Conservation (phyloP, 1,284 basidiomycete genomes). For the Trametes polyzona region DNA sequence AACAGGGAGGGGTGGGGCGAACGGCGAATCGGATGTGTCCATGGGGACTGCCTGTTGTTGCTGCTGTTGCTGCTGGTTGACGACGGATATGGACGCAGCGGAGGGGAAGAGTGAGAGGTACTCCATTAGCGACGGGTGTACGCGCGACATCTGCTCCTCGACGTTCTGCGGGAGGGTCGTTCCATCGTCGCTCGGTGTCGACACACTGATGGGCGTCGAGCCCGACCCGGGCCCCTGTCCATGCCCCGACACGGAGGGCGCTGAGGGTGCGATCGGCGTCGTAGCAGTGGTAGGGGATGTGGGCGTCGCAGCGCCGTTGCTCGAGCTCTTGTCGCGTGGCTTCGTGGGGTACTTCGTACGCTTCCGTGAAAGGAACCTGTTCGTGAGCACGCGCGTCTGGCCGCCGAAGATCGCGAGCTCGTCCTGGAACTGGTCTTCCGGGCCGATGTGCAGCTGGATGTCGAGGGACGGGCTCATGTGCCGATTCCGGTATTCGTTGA, state of each 20-base stretch:
- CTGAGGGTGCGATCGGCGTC: background rate
- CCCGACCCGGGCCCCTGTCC: no score
- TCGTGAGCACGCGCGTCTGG: slow-evolving; percentile 45
- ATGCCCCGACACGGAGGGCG: slow-evolving; percentile 24
- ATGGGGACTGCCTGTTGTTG: background rate
- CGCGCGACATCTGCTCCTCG: slow-evolving; percentile 45
- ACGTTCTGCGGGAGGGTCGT: slow-evolving; percentile 28
- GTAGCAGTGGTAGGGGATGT: background rate
- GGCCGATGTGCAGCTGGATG: slow-evolving; percentile 33
- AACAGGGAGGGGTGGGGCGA: background rate
- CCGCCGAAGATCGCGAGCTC: slow-evolving; percentile 70
- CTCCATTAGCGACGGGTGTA: slow-evolving; percentile 60
- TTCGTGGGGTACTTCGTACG: slow-evolving; percentile 15
- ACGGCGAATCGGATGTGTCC: slow-evolving; percentile 1
- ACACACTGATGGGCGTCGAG: slow-evolving; percentile 25
- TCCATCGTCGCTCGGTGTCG: slow-evolving; percentile 34
- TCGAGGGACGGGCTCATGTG: slow-evolving; percentile 33
- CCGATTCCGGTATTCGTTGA: slow-evolving; percentile 34
- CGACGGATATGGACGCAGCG: slow-evolving; percentile 33
- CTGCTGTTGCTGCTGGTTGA: slow-evolving; percentile 23
- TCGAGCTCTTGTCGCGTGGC: slow-evolving; percentile 9
- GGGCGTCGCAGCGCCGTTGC: slow-evolving; percentile 22
- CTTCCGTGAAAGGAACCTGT: slow-evolving; percentile 38
- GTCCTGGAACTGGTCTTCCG: slow-evolving; percentile 56
- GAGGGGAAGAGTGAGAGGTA: slow-evolving; percentile 46